Evolutionary conservation across 1,139 yeast genomes (phyloP).

Genomic region (Yarrowia galli): DNA sequence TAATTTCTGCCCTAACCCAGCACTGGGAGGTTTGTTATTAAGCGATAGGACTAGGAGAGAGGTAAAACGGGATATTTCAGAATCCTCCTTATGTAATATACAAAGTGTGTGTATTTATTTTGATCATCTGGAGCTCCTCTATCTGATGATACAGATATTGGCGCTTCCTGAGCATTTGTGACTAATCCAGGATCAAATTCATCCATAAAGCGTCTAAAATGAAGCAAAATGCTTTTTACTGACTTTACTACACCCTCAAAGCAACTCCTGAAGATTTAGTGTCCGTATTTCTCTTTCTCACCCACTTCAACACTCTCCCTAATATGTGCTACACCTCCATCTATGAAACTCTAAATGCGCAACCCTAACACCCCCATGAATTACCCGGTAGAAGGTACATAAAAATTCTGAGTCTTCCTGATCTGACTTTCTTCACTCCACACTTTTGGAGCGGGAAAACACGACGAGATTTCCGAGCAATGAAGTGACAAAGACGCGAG

Average conservation of each 20-base stretch:
- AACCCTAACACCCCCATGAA: slow-evolving; percentile 10
- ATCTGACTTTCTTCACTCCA: slow-evolving; percentile 12
- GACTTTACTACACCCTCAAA: too few species aligned
- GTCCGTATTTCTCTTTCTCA: too few species aligned
- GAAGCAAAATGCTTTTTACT: too few species aligned
- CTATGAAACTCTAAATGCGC: neutral
- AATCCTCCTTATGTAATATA: too few species aligned
- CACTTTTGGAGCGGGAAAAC: neutral
- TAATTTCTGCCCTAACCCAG: slow-evolving; percentile 34
- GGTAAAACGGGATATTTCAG: too few species aligned
- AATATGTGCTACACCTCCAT: too few species aligned
- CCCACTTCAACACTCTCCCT: neutral
- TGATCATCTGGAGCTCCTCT: neutral
- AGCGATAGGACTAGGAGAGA: neutral
- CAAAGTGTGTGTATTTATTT: neutral
- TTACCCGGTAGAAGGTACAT: slow-evolving; percentile 34
- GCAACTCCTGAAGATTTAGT: too few species aligned
- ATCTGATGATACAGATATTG: neutral
- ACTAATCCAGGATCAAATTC: too few species aligned
- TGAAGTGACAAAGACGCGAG: neutral
- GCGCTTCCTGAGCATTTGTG: too few species aligned
- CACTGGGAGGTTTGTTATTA: slow-evolving; percentile 16
- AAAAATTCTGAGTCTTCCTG: neutral
- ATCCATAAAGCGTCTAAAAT: too few species aligned
- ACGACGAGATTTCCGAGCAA: neutral